Conservation (phyloP, 2,329 filamentous ascomycete genomes). For the Pestalotiopsis sp. region DNA sequence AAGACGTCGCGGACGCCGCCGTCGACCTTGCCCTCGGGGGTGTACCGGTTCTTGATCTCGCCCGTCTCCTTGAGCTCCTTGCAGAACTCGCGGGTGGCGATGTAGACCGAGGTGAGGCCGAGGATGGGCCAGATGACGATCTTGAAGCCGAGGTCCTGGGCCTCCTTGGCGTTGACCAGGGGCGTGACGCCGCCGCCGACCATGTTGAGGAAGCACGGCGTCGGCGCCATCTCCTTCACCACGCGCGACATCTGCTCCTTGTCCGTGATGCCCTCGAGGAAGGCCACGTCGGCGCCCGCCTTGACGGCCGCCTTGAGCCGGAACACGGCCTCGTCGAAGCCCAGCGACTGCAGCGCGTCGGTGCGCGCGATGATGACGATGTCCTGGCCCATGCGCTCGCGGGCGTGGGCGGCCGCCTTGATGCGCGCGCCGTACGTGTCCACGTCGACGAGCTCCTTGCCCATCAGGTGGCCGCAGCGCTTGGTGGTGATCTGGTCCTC, state of each 20-base stretch:
- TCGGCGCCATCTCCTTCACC: conserved; percentile 36
- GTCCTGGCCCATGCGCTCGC: conserved; percentile 44
- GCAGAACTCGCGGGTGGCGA: conserved; percentile 33
- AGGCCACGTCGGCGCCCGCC: conserved; percentile 54
- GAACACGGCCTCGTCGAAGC: conserved; percentile 52
- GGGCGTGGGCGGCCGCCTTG: conserved; percentile 33
- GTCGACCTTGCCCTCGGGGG: conserved; percentile 25
- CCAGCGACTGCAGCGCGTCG: conserved; percentile 53
- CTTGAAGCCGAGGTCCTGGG: conserved; percentile 30
- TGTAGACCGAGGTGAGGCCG: conserved; percentile 31
- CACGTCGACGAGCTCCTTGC: conserved; percentile 33
- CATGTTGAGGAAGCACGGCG: conserved; percentile 35
- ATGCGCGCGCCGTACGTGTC: conserved; percentile 32
- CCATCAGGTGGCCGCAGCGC: conserved; percentile 38
- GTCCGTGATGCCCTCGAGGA: conserved; percentile 54
- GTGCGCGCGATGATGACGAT: conserved; percentile 62
- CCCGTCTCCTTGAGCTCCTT: conserved; percentile 33
- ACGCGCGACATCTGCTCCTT: conserved; percentile 43
- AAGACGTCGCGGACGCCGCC: conserved; percentile 32
- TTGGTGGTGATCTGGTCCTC: conserved; percentile 39
- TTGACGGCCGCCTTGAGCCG: conserved; percentile 47
- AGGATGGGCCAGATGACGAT: conserved; percentile 36
- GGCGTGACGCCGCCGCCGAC: conserved; percentile 35
- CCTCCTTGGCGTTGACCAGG: conserved; percentile 28
- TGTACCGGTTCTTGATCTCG: conserved; percentile 29